phyloP scores from a whole-genome alignment of 2,329 filamentous ascomycete species.

The Pseudogymnoascus sp. region DNA sequence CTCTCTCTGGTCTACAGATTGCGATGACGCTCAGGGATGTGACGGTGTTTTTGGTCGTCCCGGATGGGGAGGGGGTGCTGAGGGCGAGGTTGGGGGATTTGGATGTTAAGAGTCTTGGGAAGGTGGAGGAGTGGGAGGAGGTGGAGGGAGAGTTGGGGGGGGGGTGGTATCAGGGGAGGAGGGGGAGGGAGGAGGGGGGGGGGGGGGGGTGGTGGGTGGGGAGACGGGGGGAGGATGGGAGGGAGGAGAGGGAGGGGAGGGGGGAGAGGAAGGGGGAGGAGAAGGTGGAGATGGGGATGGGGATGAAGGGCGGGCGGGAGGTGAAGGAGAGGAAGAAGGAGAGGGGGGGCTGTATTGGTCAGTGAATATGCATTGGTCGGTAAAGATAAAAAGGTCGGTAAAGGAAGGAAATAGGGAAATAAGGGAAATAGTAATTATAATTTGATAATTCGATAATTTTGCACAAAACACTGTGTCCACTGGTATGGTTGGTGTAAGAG shows the following conservation, averaged over 20 bases:
- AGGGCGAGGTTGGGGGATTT: constrained; percentile 57
- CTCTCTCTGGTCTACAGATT: constrained; percentile 27
- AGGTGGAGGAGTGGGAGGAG: constrained; percentile 60
- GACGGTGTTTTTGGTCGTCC: constrained; percentile 61
- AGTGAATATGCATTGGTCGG: not conserved
- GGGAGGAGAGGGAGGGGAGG: no score
- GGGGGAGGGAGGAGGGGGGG: constrained; percentile 21
- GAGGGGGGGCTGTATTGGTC: not conserved
- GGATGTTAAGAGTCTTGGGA: constrained; percentile 65
- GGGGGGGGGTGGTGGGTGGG: constrained; percentile 3
- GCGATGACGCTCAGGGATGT: constrained; percentile 80
- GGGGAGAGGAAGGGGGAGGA: no score
- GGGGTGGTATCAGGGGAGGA: constrained; percentile 54
- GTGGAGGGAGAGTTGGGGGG: constrained; percentile 54
- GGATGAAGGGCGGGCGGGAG: not conserved
- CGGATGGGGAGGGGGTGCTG: constrained; percentile 17
- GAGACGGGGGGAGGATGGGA: not conserved
- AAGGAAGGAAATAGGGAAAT: not conserved
- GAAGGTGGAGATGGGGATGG: constrained; percentile 5
- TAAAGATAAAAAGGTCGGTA: no score
- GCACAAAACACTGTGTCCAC: not conserved
- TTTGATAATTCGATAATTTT: not conserved
- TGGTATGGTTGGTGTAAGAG: not conserved
- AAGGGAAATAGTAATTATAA: not conserved
- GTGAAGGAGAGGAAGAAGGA: no score